Percentiles rank a stretch among this genome's conserved stretches.
Conservation (phyloP, 1,139 yeast genomes). For the Magnusiomyces sp. region DNA sequence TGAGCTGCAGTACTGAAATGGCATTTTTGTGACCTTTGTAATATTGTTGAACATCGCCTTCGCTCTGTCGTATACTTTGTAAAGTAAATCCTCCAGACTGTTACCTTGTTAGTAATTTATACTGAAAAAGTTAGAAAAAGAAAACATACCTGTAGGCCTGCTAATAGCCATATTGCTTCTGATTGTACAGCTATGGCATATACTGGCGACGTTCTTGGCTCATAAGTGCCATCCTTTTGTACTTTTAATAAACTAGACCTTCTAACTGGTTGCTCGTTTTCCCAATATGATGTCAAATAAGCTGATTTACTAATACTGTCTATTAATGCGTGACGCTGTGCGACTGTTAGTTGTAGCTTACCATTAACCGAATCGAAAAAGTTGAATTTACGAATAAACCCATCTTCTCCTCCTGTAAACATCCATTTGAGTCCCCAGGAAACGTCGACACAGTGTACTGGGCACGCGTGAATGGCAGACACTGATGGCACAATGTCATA, state of each 20-base stretch:
- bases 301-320: slow-evolving; percentile 83
- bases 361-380: slow-evolving; percentile 82
- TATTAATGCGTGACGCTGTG: slow-evolving; percentile 81
- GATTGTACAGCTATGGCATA: slow-evolving; percentile 77
- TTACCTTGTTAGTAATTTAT: background rate
- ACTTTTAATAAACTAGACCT: slow-evolving; percentile 39
- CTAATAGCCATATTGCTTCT: slow-evolving; percentile 74
- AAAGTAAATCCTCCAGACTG: slow-evolving; percentile 69
- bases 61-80: slow-evolving; percentile 75
- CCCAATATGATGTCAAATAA: slow-evolving; percentile 81
- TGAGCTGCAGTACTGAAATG: slow-evolving; percentile 62
- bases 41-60: slow-evolving; percentile 75
- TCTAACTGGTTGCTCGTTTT: slow-evolving; percentile 75
- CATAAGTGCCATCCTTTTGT: slow-evolving; percentile 35
- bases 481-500: slow-evolving; percentile 38
- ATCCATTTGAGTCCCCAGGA: slow-evolving; percentile 82
- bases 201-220: slow-evolving; percentile 60
- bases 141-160: too few relatives aligned
- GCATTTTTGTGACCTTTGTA: slow-evolving; percentile 65
- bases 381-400: slow-evolving; percentile 83
- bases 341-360: slow-evolving; percentile 79
- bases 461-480: slow-evolving; percentile 36
- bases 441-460: slow-evolving; percentile 64
- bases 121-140: background rate
- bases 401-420: slow-evolving; percentile 95